Conservation (phyloP, 805 yeast genomes). For the Middelhovenomyces tepae region DNA sequence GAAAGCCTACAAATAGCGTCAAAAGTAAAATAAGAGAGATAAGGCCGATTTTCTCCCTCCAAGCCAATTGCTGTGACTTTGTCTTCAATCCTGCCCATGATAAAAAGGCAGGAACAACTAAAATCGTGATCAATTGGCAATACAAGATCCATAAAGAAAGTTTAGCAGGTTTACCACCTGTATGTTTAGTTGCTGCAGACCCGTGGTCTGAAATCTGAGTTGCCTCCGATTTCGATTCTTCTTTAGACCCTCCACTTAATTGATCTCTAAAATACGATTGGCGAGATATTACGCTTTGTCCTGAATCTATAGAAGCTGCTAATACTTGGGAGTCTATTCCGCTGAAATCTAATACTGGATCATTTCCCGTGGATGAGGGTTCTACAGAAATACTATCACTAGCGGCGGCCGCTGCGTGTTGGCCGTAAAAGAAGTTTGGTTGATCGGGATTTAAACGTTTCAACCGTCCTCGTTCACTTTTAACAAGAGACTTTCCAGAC, state of each 20-base stretch:
- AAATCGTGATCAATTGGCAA: slow-evolving; percentile 65
- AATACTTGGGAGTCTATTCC: too few species aligned
- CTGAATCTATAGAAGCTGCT: too few species aligned
- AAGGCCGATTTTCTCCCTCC: slow-evolving; percentile 82
- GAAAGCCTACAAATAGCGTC: slow-evolving; percentile 35
- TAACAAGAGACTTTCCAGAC: too few species aligned
- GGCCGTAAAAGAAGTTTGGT: slow-evolving; percentile 59
- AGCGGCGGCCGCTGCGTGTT: slow-evolving; percentile 51
- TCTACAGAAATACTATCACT: slow-evolving; percentile 46
- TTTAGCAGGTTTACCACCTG: too few species aligned
- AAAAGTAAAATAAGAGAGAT: slow-evolving; percentile 53
- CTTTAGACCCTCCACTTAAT: too few species aligned
- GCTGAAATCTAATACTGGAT: slow-evolving; percentile 32
- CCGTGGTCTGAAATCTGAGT: too few species aligned
- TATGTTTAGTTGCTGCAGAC: too few species aligned
- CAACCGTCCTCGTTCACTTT: slow-evolving; percentile 1
- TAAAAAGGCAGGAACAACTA: slow-evolving; percentile 70
- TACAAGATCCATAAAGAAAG: slow-evolving; percentile 55
- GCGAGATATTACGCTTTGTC: too few species aligned
- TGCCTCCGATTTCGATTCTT: too few species aligned
- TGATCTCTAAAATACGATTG: too few species aligned
- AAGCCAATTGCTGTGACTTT: slow-evolving; percentile 68
- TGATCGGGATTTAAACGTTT: slow-evolving; percentile 37
- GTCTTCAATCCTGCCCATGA: slow-evolving; percentile 55
- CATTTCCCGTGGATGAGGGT: slow-evolving; percentile 50